A percentile compares a stretch with the other conserved stretches of the same genome.
Evolutionary conservation across 768 basidiomycete genomes (phyloP).

Genomic region (Hysterangium stoloniferum): DNA sequence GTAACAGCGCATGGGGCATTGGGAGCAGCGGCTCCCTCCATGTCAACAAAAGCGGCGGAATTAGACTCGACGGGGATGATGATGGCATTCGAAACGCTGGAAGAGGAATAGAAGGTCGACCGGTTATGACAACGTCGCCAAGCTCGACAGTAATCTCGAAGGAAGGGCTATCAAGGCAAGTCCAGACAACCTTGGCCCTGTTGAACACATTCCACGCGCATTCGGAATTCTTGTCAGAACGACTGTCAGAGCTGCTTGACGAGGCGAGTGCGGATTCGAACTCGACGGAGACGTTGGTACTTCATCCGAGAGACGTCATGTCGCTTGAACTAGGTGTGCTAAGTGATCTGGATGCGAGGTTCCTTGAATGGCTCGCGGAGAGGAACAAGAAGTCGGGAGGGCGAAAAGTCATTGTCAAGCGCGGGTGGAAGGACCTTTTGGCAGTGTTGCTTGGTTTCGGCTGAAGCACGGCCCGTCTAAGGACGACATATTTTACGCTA

Average conservation of each 20-base stretch:
- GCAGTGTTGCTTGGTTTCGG: conserved; percentile 36
- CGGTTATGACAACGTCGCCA: background rate
- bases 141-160: background rate
- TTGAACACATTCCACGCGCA: conserved; percentile 63
- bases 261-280: background rate
- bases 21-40: background rate
- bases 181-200: conserved; percentile 46
- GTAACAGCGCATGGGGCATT: conserved; percentile 22
- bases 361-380: conserved; percentile 68
- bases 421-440: conserved; percentile 42
- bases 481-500: no score
- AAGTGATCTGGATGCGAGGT: conserved; percentile 62
- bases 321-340: conserved; percentile 69
- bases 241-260: conserved; percentile 26
- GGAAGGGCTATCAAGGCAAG: conserved; percentile 26
- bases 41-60: conserved; percentile 41
- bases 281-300: conserved; percentile 26
- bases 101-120: conserved; percentile 66
- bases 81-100: conserved; percentile 54
- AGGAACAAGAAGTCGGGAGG: conserved; percentile 41
- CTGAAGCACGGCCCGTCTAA: no score
- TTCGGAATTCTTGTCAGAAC: conserved; percentile 48
- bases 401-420: conserved; percentile 29
- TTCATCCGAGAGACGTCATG: conserved; percentile 56
- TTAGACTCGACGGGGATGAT: conserved; percentile 62